These are phyloP conservation scores for Colletotrichum sp. DNA, from an alignment of 2,329 filamentous ascomycete species.

Conservation along the genomic window DNA sequence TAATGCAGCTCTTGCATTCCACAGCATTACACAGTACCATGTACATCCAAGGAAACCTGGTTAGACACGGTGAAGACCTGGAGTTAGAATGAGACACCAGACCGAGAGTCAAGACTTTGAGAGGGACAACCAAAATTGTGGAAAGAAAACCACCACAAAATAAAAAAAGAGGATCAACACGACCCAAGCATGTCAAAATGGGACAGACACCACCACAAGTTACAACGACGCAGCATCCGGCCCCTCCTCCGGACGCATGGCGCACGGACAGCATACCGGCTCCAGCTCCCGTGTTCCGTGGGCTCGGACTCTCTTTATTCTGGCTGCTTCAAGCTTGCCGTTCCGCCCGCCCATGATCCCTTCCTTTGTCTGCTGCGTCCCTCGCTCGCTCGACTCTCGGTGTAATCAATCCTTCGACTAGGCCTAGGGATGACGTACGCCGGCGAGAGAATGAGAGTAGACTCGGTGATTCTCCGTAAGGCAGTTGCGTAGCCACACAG, in stretches of 20 bases:
- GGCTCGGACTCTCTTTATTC: constrained; percentile 10
- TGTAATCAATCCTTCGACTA: not conserved
- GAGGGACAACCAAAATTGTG: not conserved
- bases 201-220: not conserved
- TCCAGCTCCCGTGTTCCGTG: constrained; percentile 15
- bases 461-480: not conserved
- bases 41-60: not conserved
- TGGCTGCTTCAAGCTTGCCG: not conserved
- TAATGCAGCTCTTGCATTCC: not conserved
- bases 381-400: not conserved
- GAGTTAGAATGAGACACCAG: not conserved
- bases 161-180: not conserved
- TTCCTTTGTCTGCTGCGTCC: not conserved
- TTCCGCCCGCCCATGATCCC: not conserved
- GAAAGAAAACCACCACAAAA: not conserved
- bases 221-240: not conserved
- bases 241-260: constrained; percentile 13
- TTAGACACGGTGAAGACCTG: not conserved
- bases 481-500: not conserved
- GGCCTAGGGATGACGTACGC: not conserved
- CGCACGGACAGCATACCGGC: constrained; percentile 6
- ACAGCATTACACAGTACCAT: not conserved
- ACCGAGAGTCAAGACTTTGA: not conserved
- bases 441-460: not conserved
- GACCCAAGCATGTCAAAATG: not conserved